Evolutionary conservation across 148 eudicot genomes (phyloP).

Genomic region (Rhododendron molle): DNA sequence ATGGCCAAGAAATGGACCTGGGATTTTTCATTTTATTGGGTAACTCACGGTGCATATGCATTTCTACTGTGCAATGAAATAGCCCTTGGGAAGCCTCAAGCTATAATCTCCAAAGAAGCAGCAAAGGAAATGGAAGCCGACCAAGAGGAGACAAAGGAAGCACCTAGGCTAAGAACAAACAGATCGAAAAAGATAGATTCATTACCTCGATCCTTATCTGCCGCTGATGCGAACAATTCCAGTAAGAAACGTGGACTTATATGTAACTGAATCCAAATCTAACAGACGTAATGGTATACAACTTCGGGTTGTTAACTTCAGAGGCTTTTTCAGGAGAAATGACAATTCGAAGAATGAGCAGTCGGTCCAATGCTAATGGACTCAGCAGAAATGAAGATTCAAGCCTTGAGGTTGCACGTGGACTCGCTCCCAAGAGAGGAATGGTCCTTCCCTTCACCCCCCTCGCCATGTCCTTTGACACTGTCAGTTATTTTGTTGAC

Average conservation of each 20-base stretch:
- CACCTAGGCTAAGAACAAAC: slow-evolving; percentile 30
- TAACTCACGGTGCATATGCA: background rate
- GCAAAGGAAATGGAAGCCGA: slow-evolving; percentile 39
- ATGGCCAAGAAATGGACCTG: background rate
- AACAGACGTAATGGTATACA: background rate
- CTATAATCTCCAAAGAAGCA: slow-evolving; percentile 25
- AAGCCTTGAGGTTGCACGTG: slow-evolving; percentile 28
- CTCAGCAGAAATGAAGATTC: slow-evolving; percentile 28
- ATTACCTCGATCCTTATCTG: slow-evolving; percentile 30
- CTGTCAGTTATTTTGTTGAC: slow-evolving; percentile 61
- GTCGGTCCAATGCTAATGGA: slow-evolving; percentile 23
- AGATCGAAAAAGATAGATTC: slow-evolving; percentile 33
- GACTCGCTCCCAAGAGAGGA: slow-evolving; percentile 44
- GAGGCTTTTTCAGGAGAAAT: slow-evolving; percentile 34
- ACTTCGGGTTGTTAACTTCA: background rate
- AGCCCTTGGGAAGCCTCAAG: slow-evolving; percentile 29
- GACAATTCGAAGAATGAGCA: slow-evolving; percentile 37
- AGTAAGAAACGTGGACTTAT: slow-evolving; percentile 18
- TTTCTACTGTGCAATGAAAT: background rate
- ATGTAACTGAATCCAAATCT: background rate
- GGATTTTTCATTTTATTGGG: background rate
- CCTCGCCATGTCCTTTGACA: slow-evolving; percentile 55
- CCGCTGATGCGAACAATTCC: slow-evolving; percentile 38
- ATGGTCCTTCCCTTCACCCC: slow-evolving; percentile 73
- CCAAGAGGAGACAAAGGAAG: slow-evolving; percentile 29